phyloP scores from a whole-genome alignment of 1,284 basidiomycete genomes.

The Sutorius eximius region DNA sequence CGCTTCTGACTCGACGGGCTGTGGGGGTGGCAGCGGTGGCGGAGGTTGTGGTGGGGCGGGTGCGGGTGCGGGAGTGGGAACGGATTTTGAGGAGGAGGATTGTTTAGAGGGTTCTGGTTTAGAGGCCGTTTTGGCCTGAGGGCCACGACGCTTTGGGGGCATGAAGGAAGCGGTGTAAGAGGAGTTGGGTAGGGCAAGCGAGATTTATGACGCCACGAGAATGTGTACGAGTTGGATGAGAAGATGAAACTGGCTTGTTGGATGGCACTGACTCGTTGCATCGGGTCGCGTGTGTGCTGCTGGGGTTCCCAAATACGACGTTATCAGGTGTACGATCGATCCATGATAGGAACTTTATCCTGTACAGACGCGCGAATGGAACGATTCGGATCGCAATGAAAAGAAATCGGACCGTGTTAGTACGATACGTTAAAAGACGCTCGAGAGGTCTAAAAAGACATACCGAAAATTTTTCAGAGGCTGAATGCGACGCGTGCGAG shows the following conservation, averaged over 20 bases:
- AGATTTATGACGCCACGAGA: slow-evolving; percentile 14
- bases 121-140: slow-evolving; percentile 18
- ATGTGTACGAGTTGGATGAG: slow-evolving; percentile 6
- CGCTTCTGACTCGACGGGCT: slow-evolving; percentile 19
- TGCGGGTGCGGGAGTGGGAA: slow-evolving; percentile 1
- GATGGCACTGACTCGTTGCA: slow-evolving; percentile 30
- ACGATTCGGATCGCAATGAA: slow-evolving; percentile 22
- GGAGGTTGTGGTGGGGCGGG: not conserved
- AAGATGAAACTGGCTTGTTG: slow-evolving; percentile 17
- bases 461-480: slow-evolving; percentile 8
- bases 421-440: not conserved
- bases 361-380: slow-evolving; percentile 10
- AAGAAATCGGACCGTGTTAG: slow-evolving; percentile 10
- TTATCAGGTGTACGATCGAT: slow-evolving; percentile 30
- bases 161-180: slow-evolving; percentile 5
- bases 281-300: slow-evolving; percentile 25
- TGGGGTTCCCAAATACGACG: slow-evolving; percentile 26
- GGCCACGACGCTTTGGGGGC: slow-evolving; percentile 32
- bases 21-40: slow-evolving; percentile 11
- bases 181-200: not conserved
- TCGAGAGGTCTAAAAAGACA: slow-evolving; percentile 2
- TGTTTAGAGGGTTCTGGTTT: slow-evolving; percentile 10
- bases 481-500: slow-evolving; percentile 4
- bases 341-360: slow-evolving; percentile 33
- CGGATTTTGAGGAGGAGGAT: slow-evolving; percentile 11